phyloP scores from a whole-genome alignment of 2,329 filamentous ascomycete species.

The Microascus cirrosus region DNA sequence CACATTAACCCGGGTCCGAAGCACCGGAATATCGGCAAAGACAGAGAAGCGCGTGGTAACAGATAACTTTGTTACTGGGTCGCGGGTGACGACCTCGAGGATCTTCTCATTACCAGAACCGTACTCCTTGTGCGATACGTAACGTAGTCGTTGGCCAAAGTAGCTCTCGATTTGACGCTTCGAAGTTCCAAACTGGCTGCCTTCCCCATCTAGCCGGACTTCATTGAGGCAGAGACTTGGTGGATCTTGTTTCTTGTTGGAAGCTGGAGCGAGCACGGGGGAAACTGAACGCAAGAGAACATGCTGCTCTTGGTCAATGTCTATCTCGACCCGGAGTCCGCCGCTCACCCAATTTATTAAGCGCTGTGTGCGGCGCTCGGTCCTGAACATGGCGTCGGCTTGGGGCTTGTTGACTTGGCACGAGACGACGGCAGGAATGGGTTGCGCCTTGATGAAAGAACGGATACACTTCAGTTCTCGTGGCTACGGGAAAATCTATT shows the following conservation, averaged over 20 bases:
- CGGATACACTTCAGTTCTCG: neutral
- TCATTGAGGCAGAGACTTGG: slow-evolving; percentile 9
- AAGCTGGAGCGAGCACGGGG: neutral
- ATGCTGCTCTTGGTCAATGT: neutral
- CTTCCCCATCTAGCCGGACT: slow-evolving; percentile 14
- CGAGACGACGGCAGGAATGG: neutral
- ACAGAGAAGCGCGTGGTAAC: slow-evolving; percentile 11
- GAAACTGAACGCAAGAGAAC: neutral
- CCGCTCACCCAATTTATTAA: neutral
- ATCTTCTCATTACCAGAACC: slow-evolving; percentile 4
- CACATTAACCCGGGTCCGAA: slow-evolving; percentile 12
- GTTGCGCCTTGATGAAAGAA: neutral
- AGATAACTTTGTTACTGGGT: slow-evolving; percentile 9
- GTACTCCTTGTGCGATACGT: slow-evolving; percentile 10
- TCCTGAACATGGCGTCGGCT: neutral
- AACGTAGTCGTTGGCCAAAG: slow-evolving; percentile 12
- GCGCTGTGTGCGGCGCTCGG: neutral
- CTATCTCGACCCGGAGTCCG: neutral
- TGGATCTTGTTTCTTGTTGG: neutral
- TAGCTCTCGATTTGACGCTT: slow-evolving; percentile 15
- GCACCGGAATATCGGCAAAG: slow-evolving; percentile 9
- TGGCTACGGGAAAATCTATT: neutral
- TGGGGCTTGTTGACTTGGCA: neutral
- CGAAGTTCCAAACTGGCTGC: slow-evolving; percentile 13
- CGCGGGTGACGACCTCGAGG: slow-evolving; percentile 10